These are phyloP conservation scores for Apodospora peruviana DNA, from an alignment of 495 filamentous ascomycete genomes.

Conservation along the genomic window DNA sequence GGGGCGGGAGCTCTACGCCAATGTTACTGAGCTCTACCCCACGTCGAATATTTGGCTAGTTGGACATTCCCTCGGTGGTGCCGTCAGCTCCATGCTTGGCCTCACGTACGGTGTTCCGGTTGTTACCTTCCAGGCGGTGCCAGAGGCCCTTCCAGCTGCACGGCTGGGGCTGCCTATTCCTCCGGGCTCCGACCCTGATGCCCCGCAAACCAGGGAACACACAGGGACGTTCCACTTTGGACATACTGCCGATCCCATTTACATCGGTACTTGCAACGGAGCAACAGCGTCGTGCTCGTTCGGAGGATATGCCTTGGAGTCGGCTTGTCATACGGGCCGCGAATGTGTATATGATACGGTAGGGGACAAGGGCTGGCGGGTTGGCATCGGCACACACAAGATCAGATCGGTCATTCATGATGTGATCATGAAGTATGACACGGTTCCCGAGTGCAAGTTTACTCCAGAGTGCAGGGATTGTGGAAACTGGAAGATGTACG, in stretches of 20 bases:
- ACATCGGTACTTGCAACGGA: constrained; percentile 88
- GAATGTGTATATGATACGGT: constrained; percentile 92
- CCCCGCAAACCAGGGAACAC: constrained; percentile 61
- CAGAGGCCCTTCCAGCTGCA: constrained; percentile 79
- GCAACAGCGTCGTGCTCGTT: constrained; percentile 82
- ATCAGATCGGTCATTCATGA: constrained; percentile 80
- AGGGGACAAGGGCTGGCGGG: constrained; percentile 80
- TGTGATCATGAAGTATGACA: constrained; percentile 75
- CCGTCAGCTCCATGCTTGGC: constrained; percentile 77
- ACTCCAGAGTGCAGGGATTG: constrained; percentile 84
- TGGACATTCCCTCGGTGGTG: constrained; percentile 86
- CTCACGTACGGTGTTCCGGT: constrained; percentile 84
- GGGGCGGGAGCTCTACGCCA: constrained; percentile 79
- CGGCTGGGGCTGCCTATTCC: constrained; percentile 84
- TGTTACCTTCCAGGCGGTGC: constrained; percentile 85
- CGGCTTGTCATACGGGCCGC: constrained; percentile 79
- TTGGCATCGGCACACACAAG: constrained; percentile 77
- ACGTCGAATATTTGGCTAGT: constrained; percentile 79
- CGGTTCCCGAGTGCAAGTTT: constrained; percentile 63
- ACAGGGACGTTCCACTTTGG: constrained; percentile 91
- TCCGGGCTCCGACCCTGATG: constrained; percentile 63
- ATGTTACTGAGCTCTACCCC: constrained; percentile 86
- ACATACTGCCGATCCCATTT: constrained; percentile 92
- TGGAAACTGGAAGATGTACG: constrained; percentile 87
- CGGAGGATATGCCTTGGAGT: constrained; percentile 92